Evolutionary conservation across 768 basidiomycete species (phyloP).

Genomic region (Lactifluus hygrophoroides): DNA sequence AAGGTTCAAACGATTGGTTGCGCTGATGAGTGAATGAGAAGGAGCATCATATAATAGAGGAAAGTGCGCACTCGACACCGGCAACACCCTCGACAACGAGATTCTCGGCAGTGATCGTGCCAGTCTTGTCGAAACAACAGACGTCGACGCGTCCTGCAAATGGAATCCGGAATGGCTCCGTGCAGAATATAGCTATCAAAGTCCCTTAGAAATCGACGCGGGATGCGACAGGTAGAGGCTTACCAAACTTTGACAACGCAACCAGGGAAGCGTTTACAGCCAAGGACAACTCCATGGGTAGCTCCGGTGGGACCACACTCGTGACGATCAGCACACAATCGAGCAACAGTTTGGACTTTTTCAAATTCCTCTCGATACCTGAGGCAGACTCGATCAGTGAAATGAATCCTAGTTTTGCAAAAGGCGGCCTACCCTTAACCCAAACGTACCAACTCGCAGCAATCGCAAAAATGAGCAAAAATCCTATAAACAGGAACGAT

Average conservation of each 20-base stretch:
- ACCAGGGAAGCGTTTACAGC: conserved; percentile 95
- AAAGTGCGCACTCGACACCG: conserved; percentile 68
- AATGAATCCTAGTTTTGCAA: background rate
- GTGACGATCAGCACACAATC: conserved; percentile 97
- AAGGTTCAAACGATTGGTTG: conserved; percentile 52
- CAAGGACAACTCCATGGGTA: conserved; percentile 95
- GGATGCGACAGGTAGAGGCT: conserved; percentile 23
- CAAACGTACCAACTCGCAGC: conserved; percentile 99
- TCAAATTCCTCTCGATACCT: conserved; percentile 88
- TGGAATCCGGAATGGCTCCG: conserved; percentile 97
- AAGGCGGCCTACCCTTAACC: conserved; percentile 66
- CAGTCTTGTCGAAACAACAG: conserved; percentile 99
- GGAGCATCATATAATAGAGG: conserved; percentile 2
- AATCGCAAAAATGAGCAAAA: conserved; percentile 94
- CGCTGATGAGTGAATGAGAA: conserved; percentile 31
- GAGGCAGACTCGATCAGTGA: background rate
- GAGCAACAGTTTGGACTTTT: conserved; percentile 89
- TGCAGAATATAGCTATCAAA: conserved; percentile 90
- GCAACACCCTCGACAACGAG: conserved; percentile 90
- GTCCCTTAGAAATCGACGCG: background rate
- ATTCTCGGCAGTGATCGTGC: conserved; percentile 95
- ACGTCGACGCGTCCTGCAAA: conserved; percentile 93
- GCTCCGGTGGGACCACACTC: conserved; percentile 93
- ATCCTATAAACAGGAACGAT: conserved; percentile 95
- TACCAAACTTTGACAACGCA: conserved; percentile 87